phyloP scores from a whole-genome alignment of 1,284 basidiomycete species.

The Cryptococcus wingfieldii region DNA sequence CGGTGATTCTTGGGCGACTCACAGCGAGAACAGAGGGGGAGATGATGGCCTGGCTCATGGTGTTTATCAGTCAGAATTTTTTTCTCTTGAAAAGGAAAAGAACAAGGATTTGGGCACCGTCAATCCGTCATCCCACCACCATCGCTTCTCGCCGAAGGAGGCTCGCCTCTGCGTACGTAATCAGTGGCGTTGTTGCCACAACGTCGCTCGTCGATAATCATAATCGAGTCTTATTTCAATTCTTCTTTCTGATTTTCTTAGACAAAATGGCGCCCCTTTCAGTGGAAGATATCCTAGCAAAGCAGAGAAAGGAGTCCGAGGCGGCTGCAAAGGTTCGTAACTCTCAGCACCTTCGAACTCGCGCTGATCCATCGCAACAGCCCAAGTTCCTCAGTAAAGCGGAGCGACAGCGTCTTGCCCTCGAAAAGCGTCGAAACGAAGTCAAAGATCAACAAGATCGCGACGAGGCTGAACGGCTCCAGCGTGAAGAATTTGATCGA shows the following conservation, averaged over 20 bases:
- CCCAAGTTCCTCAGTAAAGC: conserved; percentile 37
- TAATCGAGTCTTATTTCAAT: neutral
- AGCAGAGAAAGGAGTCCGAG: conserved; percentile 81
- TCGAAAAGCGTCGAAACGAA: conserved; percentile 75
- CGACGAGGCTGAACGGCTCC: conserved; percentile 25
- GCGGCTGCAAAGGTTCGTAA: conserved; percentile 71
- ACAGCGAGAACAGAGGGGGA: conserved; percentile 80
- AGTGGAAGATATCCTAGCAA: conserved; percentile 74
- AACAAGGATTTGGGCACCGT: too few relatives aligned
- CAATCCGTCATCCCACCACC: too few relatives aligned
- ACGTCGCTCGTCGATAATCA: too few relatives aligned
- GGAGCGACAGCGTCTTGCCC: conserved; percentile 60
- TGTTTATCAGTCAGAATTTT: neutral
- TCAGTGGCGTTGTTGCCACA: too few relatives aligned
- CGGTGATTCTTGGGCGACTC: conserved; percentile 9
- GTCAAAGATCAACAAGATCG: conserved; percentile 57
- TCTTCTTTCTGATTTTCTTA: neutral
- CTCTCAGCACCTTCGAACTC: neutral
- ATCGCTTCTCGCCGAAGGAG: too few relatives aligned
- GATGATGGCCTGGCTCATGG: conserved; percentile 80
- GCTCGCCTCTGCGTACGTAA: too few relatives aligned
- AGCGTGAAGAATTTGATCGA: conserved; percentile 50
- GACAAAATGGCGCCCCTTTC: conserved; percentile 39
- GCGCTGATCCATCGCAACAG: conserved; percentile 10
- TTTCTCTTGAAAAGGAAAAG: neutral